Conservation (phyloP, 805 yeast species). For the Kodamaea jinghongensis region DNA sequence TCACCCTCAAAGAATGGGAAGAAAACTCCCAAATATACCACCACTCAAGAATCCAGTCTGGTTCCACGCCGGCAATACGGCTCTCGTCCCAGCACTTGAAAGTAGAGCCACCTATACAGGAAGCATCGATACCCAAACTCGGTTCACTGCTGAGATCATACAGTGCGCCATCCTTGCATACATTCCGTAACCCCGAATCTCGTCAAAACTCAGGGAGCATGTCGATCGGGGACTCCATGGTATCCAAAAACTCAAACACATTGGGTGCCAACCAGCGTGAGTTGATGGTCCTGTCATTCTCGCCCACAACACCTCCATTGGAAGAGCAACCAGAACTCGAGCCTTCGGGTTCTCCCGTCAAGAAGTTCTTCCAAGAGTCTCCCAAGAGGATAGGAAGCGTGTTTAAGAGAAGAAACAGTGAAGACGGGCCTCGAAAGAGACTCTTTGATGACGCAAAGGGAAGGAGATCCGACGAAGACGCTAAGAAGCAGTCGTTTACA, state of each 20-base stretch:
- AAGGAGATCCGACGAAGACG: constrained; percentile 3
- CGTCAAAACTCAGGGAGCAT: constrained; percentile 11
- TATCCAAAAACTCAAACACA: not conserved
- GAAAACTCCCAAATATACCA: constrained; percentile 23
- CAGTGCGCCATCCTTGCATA: constrained; percentile 43
- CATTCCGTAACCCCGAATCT: constrained; percentile 26
- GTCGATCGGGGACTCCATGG: constrained; percentile 4
- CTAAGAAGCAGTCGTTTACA: constrained; percentile 1
- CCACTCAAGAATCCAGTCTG: constrained; percentile 19
- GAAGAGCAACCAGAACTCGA: constrained; percentile 12
- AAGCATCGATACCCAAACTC: constrained; percentile 5
- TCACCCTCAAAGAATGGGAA: constrained; percentile 36
- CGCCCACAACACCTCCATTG: constrained; percentile 1
- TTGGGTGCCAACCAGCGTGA: constrained; percentile 3
- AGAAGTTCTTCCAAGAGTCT: constrained; percentile 27
- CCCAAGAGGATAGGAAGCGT: constrained; percentile 27
- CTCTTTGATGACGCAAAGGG: constrained; percentile 1
- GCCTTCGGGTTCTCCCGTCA: constrained; percentile 27
- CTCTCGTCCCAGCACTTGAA: too few relatives aligned
- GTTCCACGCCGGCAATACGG: not conserved
- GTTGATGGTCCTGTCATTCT: not conserved
- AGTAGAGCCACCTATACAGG: not conserved
- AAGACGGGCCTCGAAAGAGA: not conserved
- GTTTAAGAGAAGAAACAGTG: constrained; percentile 13
- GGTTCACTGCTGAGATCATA: constrained; percentile 17